Evolutionary conservation across 257 asterid genomes (phyloP), one percentile per base, ranked within the genome.

Genomic region (Solanum bulbocastanum): DNA sequence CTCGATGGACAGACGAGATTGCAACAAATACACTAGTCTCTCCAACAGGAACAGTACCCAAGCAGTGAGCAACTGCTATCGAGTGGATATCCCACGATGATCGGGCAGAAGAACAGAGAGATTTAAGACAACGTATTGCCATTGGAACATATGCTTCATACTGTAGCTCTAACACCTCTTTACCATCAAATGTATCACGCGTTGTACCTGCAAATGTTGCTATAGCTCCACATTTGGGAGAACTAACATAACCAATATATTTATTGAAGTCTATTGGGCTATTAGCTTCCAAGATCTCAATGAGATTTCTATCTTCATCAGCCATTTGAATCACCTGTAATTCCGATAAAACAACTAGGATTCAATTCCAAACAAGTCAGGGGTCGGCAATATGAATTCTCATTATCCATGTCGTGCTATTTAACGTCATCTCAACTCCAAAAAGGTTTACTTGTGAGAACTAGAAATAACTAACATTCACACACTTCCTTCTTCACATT

Each of bases 151-250:
- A 97, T 16, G 99, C 99, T 91, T 96, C 99, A 6, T 97, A 97
- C 87, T 96, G 91, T 52, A 96, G 94, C 91, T 97, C 99, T 65
- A 95, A 52, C 52, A 96, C 99, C 2, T 90, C 82, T 84, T 96
- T 96, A 52, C 98, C 98, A 5, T 94, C 94, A 71, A 95, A 96
- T 10, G 94, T 93, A 92, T 96, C 98, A 0, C 99, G 98, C 6
- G 99, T 95, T 23, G 99, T 95, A 90, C 99, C 99, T 23, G 95
- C 92, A 90, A 97, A 97, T 14, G 99, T 95, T 86, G 99, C 94
- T 88, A 95, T 93, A 58, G 99, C 98, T 42, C 99, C 99, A 82
- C 99, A 97, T 6, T 92, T 91, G 14, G 98, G 96, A 15, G 96
- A 92, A 86, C 92, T 96, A 71, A 97, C 99, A 32, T 93, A 95